Evolutionary conservation across 2,329 filamentous ascomycete genomes (phyloP).

Genomic region (Aspergillus ustus): DNA sequence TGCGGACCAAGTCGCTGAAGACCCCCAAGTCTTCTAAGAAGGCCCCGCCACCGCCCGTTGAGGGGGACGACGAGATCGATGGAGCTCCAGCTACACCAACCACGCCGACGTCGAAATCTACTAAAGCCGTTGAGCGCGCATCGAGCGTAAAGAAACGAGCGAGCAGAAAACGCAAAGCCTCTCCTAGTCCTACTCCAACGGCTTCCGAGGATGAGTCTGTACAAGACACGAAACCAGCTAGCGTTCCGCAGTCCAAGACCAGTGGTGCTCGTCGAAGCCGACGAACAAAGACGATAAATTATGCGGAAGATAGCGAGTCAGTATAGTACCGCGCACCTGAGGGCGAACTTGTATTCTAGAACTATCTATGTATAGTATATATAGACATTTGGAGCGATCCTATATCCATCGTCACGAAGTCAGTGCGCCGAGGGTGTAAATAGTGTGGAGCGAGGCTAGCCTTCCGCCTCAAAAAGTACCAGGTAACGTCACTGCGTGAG

Average conservation of each 20-base stretch:
- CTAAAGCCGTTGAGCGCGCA: conserved; percentile 15
- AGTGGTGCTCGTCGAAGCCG: conserved; percentile 33
- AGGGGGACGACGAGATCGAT: conserved; percentile 8
- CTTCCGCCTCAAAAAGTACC: neutral
- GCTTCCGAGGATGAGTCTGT: conserved; percentile 30
- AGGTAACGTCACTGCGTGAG: neutral
- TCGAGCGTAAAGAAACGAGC: conserved; percentile 24
- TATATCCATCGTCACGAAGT: no score
- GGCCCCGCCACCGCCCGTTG: conserved; percentile 15
- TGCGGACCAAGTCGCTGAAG: conserved; percentile 28
- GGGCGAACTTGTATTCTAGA: neutral
- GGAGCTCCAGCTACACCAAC: conserved; percentile 13
- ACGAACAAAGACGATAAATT: conserved; percentile 41
- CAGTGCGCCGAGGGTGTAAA: neutral
- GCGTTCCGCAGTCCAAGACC: conserved; percentile 12
- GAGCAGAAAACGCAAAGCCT: conserved; percentile 38
- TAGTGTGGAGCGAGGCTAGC: neutral
- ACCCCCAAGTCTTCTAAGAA: conserved; percentile 25
- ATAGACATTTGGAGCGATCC: neutral
- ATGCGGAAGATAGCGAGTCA: conserved; percentile 39
- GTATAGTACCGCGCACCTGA: neutral
- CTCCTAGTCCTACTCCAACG: conserved; percentile 31
- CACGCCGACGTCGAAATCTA: conserved; percentile 26
- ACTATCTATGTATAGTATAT: neutral
- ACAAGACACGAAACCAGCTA: conserved; percentile 18